Base-by-base conservation (phyloP, 179 eudicot genomes). In the Spinacia oleracea region DNA sequence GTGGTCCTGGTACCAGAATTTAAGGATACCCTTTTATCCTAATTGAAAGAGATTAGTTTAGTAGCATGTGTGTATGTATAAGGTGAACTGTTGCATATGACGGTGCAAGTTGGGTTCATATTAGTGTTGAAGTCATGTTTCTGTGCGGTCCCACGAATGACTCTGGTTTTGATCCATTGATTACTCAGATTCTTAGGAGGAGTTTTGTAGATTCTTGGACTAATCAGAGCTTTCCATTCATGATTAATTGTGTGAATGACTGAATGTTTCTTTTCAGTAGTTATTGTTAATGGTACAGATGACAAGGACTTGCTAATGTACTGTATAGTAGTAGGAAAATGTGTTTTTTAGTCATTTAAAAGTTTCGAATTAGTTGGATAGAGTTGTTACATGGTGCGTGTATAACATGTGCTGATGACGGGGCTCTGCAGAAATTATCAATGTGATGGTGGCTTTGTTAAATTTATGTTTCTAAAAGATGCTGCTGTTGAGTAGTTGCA, bases 1-100 rank as follows among this genome's bases (percentile, higher is more conserved):
- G 86, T 81, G 86, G 84, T 86, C 88, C 83, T 81, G 25, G 62
- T 79, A 70, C 76, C 38, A 69, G 46, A 70, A 51, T 72, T 66
- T 50, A 75, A 81, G 79, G 82, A 73, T 79, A 78, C 34, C 80
- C 77, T 63, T 73, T 79, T 78, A 83, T 83, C 82, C 62, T 72
- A 12, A 60, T 69, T 38, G 66, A 72, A 82, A 64, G 80, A 65
- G 78, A n/a, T 81, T 73, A 73, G 40, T 73, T 73, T 74, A 56
- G 50, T 46, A 38, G 73, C 43, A 40, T 71, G 63, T 70, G 18
- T 23, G 68, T 67, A 25, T 40, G 70, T 50, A 21, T 53, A 73
- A n/a, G 77, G 25, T n/a, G 21, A 35, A 73, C 32, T 46, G 31
- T 7, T 42, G 50, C 35, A 1, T 79, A 25, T 50, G 34, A 16